These are phyloP conservation scores for Zygoascus sp. DNA, from an alignment of 1,139 yeast species.

Conservation along the genomic window DNA sequence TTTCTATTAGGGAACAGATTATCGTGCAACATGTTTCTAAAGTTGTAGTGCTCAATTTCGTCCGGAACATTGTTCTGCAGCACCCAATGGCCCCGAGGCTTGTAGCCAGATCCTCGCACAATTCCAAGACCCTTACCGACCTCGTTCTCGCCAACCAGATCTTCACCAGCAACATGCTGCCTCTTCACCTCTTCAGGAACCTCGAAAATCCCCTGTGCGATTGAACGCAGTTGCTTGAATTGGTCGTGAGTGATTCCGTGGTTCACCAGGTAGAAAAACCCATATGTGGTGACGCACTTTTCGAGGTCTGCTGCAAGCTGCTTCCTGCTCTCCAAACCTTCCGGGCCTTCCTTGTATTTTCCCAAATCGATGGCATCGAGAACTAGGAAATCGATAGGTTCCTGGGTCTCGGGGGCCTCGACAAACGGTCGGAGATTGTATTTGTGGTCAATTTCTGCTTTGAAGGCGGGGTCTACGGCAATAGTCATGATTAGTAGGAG, in stretches of 20 bases:
- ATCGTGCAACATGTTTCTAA: slow-evolving; percentile 39
- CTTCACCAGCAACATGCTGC: slow-evolving; percentile 4
- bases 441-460: not conserved
- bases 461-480: not conserved
- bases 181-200: slow-evolving; percentile 30
- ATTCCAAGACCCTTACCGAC: slow-evolving; percentile 40
- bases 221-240: slow-evolving; percentile 15
- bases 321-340: slow-evolving; percentile 15
- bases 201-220: slow-evolving; percentile 26
- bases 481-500: not conserved
- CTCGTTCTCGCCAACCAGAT: slow-evolving; percentile 27
- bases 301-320: slow-evolving; percentile 16
- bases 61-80: slow-evolving; percentile 34
- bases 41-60: slow-evolving; percentile 18
- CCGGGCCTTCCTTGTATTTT: slow-evolving; percentile 11
- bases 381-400: slow-evolving; percentile 5
- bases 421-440: slow-evolving; percentile 7
- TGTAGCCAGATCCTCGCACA: slow-evolving; percentile 47
- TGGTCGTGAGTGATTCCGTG: slow-evolving; percentile 16
- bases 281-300: slow-evolving; percentile 17
- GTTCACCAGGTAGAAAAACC: slow-evolving; percentile 18
- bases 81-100: slow-evolving; percentile 38
- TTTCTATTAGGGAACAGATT: slow-evolving; percentile 32
- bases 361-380: slow-evolving; percentile 9
- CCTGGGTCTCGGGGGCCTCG: slow-evolving; percentile 7